Evolutionary conservation across 2,329 filamentous ascomycete genomes (phyloP).

Genomic region (Paracorniculantispora psalliotae): DNA sequence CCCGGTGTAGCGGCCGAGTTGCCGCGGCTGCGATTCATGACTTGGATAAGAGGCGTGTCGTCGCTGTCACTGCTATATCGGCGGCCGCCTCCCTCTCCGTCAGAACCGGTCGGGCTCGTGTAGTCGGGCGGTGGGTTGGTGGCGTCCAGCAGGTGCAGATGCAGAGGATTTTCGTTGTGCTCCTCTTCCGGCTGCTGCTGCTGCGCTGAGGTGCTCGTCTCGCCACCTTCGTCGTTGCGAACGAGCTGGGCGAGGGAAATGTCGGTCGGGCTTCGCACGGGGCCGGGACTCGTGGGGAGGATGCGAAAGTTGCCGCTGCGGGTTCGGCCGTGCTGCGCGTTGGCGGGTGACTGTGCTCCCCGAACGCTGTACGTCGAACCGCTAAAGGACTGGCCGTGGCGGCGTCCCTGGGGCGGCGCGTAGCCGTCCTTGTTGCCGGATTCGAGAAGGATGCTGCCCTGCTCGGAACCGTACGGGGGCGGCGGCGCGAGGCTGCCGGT

Average conservation of each 20-base stretch:
- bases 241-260: conserved; percentile 88
- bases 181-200: conserved; percentile 18
- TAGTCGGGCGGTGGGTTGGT: conserved; percentile 67
- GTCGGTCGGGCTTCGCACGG: conserved; percentile 85
- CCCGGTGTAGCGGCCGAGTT: conserved; percentile 37
- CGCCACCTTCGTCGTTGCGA: conserved; percentile 65
- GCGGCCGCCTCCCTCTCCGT: conserved; percentile 38
- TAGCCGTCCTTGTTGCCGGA: conserved; percentile 65
- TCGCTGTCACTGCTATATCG: conserved; percentile 56
- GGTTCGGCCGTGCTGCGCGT: conserved; percentile 65
- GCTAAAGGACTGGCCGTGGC: conserved; percentile 43
- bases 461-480: conserved; percentile 93
- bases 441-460: conserved; percentile 92
- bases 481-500: conserved; percentile 92
- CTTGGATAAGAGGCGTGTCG: conserved; percentile 48
- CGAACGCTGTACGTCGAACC: conserved; percentile 35
- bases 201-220: conserved; percentile 50
- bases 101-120: conserved; percentile 59
- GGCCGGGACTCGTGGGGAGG: conserved; percentile 79
- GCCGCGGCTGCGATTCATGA: conserved; percentile 47
- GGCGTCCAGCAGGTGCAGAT: conserved; percentile 46
- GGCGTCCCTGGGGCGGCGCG: conserved; percentile 37
- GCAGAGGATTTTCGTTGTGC: conserved; percentile 32
- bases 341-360: conserved; percentile 36
- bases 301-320: conserved; percentile 75